Conservation (phyloP, 352 stramenopile genomes). For the Elongisporangium prolatum region DNA sequence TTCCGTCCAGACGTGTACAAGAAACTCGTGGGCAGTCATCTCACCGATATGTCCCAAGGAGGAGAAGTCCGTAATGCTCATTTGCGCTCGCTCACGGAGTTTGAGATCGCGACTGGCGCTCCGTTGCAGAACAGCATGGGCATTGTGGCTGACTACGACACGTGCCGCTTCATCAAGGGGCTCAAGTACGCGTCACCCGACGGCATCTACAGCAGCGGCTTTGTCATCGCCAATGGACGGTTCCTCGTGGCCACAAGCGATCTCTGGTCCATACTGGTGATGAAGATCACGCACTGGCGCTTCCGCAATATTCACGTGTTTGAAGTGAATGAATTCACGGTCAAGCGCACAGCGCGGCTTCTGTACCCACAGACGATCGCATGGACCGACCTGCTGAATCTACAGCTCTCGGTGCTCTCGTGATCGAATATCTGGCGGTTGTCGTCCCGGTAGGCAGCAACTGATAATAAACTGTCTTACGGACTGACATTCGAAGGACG, state of each 20-base stretch:
- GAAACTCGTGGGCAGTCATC: not conserved
- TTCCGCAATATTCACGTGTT: slow-evolving; percentile 36
- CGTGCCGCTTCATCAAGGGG: slow-evolving; percentile 40
- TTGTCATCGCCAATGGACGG: slow-evolving; percentile 38
- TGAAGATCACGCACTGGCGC: slow-evolving; percentile 24
- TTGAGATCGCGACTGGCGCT: slow-evolving; percentile 31
- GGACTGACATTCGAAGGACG: too few species aligned
- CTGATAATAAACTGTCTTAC: too few species aligned
- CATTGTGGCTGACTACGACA: slow-evolving; percentile 38
- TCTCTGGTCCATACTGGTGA: slow-evolving; percentile 24
- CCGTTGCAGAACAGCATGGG: slow-evolving; percentile 21
- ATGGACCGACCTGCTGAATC: slow-evolving; percentile 23
- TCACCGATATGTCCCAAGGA: not conserved
- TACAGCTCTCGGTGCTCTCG: slow-evolving; percentile 34
- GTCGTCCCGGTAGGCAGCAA: too few species aligned
- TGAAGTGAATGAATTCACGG: slow-evolving; percentile 31
- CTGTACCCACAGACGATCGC: slow-evolving; percentile 34
- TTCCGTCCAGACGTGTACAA: slow-evolving; percentile 14
- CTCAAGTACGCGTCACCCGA: slow-evolving; percentile 38
- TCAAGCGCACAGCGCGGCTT: slow-evolving; percentile 29
- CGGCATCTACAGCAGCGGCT: slow-evolving; percentile 40
- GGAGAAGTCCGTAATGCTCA: slow-evolving; percentile 16
- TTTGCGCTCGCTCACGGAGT: slow-evolving; percentile 27
- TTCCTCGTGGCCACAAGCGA: slow-evolving; percentile 36
- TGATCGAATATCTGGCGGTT: too few species aligned